A percentile compares a stretch with the other conserved stretches of the same genome.
phyloP scores from a whole-genome alignment of 208 protist genomes.

The Trypanosoma avium region DNA sequence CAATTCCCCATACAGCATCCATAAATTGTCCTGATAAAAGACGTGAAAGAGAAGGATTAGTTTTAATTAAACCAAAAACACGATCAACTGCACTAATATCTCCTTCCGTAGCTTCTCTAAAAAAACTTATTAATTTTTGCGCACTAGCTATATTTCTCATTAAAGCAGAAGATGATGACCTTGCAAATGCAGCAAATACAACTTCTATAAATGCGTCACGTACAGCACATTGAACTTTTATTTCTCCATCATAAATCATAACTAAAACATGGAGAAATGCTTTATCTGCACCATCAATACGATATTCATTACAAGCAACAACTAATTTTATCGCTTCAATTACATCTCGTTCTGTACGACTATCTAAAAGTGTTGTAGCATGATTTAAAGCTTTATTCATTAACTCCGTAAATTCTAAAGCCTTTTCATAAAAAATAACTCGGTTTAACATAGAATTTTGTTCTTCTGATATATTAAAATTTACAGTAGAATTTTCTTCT shows the following conservation, averaged over 20 bases:
- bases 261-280: slow-evolving; percentile 81
- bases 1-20: slow-evolving; percentile 84
- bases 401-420: slow-evolving; percentile 66
- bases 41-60: slow-evolving; percentile 55
- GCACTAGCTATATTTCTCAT: slow-evolving; percentile 67
- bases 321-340: slow-evolving; percentile 88
- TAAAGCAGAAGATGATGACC: slow-evolving; percentile 47
- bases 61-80: slow-evolving; percentile 73
- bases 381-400: slow-evolving; percentile 65
- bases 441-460: slow-evolving; percentile 58
- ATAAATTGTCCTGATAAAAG: slow-evolving; percentile 73
- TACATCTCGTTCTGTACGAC: slow-evolving; percentile 83
- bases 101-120: slow-evolving; percentile 71
- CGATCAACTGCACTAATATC: slow-evolving; percentile 86
- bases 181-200: slow-evolving; percentile 72
- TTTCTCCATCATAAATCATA: slow-evolving; percentile 86
- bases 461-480: slow-evolving; percentile 35
- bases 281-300: slow-evolving; percentile 58
- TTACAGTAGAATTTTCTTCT: slow-evolving; percentile 8
- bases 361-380: slow-evolving; percentile 72
- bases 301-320: slow-evolving; percentile 77
- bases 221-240: slow-evolving; percentile 88
- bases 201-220: slow-evolving; percentile 88
- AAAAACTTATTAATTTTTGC: slow-evolving; percentile 74
- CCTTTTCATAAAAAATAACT: slow-evolving; percentile 79